Conservation (phyloP, 208 protist species). For the Trypanosoma theileri region DNA sequence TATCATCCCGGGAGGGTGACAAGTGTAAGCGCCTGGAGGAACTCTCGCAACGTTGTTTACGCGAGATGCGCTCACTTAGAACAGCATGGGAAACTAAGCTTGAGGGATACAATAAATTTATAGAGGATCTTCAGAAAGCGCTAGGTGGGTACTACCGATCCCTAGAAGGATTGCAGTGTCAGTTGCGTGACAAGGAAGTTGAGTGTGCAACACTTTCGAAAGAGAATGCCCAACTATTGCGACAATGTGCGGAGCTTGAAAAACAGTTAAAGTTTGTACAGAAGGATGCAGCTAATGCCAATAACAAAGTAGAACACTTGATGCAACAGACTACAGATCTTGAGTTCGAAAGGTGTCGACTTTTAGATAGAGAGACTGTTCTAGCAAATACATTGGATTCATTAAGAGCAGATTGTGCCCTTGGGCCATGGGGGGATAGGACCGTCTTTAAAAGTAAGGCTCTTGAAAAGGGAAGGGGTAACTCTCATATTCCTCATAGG, state of each 20-base stretch:
- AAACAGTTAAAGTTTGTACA: slow-evolving; percentile 11
- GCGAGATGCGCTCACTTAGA: slow-evolving; percentile 23
- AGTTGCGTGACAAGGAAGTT: slow-evolving; percentile 23
- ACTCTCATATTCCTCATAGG: background rate
- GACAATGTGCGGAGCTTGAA: slow-evolving; percentile 20
- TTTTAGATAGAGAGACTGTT: slow-evolving; percentile 18
- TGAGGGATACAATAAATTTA: slow-evolving; percentile 33
- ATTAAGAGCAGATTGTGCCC: slow-evolving; percentile 18
- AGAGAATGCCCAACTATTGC: slow-evolving; percentile 12
- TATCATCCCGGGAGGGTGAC: slow-evolving; percentile 15
- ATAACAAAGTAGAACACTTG: slow-evolving; percentile 5
- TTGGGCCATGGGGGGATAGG: slow-evolving; percentile 10
- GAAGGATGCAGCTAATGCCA: background rate
- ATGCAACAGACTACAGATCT: slow-evolving; percentile 12
- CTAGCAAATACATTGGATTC: slow-evolving; percentile 22
- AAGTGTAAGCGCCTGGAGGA: slow-evolving; percentile 7
- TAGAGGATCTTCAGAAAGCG: slow-evolving; percentile 26
- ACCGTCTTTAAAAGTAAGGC: background rate
- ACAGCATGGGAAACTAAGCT: slow-evolving; percentile 28
- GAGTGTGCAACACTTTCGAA: slow-evolving; percentile 8
- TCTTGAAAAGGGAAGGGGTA: background rate
- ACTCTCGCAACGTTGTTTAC: slow-evolving; percentile 26
- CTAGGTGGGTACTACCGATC: slow-evolving; percentile 28
- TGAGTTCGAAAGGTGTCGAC: slow-evolving; percentile 17
- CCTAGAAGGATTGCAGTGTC: slow-evolving; percentile 21